Percentiles rank a stretch among this genome's conserved stretches.
Conservation (phyloP, 75 land plant genomes). For the Cupressus sempervirens region DNA sequence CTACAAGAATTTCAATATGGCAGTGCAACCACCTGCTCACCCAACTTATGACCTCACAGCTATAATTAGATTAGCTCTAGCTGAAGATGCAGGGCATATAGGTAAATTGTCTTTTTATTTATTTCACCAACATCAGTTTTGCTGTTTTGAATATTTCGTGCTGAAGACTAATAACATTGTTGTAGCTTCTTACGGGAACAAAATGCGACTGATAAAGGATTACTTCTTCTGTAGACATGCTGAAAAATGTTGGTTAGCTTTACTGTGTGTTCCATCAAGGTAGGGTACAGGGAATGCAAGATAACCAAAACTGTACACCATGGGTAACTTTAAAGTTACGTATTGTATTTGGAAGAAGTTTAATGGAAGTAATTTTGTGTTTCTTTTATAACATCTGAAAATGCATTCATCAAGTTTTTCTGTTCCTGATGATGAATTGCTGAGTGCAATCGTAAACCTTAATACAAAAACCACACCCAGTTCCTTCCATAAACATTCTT, state of each 20-base stretch:
- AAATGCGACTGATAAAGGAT: background rate
- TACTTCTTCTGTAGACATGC: background rate
- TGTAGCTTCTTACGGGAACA: background rate
- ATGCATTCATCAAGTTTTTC: too few species aligned
- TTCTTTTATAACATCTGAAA: too few species aligned
- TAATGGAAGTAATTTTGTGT: too few species aligned
- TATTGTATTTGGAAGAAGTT: too few species aligned
- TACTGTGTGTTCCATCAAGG: too few species aligned
- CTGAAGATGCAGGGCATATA: constrained; percentile 82
- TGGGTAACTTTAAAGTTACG: too few species aligned
- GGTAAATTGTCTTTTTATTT: constrained; percentile 28
- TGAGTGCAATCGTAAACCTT: too few species aligned
- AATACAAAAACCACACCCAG: too few species aligned
- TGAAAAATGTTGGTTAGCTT: background rate
- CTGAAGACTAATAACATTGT: background rate
- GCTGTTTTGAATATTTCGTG: background rate
- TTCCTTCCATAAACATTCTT: too few species aligned
- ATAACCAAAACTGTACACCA: background rate
- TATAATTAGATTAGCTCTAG: constrained; percentile 68
- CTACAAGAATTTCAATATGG: background rate
- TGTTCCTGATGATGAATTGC: too few species aligned
- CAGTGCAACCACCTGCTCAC: constrained; percentile 74
- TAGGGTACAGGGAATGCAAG: background rate
- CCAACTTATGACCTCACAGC: constrained; percentile 89
- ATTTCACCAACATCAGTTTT: background rate